Conservation (phyloP, 2,329 filamentous ascomycete genomes). For the Ilyonectria destructans region DNA sequence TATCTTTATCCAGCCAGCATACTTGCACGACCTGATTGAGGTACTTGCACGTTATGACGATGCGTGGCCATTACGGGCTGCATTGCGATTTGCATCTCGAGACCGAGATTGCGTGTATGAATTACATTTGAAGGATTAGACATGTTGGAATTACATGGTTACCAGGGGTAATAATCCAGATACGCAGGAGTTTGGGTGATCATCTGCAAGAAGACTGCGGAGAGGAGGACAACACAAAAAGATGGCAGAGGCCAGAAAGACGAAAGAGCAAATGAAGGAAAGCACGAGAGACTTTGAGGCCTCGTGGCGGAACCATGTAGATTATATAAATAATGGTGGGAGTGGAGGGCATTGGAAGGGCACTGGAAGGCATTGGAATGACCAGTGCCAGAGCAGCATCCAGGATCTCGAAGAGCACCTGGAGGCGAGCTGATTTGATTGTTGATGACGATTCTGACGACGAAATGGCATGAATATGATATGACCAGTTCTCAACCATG, state of each 20-base stretch:
- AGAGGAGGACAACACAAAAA: conserved; percentile 31
- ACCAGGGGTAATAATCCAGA: conserved; percentile 49
- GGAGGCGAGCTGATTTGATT: conserved; percentile 45
- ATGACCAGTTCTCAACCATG: conserved; percentile 49
- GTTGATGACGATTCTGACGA: conserved; percentile 52
- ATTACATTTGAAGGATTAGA: conserved; percentile 51
- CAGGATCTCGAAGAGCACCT: conserved; percentile 29
- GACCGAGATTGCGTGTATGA: conserved; percentile 51
- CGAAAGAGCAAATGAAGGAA: not conserved
- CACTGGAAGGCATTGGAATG: conserved; percentile 28
- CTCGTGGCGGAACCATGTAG: conserved; percentile 44
- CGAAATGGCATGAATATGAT: conserved; percentile 55
- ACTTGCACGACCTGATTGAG: conserved; percentile 11
- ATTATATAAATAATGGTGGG: conserved; percentile 47
- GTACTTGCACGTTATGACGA: conserved; percentile 15
- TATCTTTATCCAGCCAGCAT: conserved; percentile 33
- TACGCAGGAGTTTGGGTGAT: conserved; percentile 38
- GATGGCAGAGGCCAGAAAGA: conserved; percentile 37
- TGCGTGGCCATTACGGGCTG: conserved; percentile 32
- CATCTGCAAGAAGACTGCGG: conserved; percentile 41
- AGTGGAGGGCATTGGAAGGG: conserved; percentile 15
- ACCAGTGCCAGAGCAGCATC: conserved; percentile 23
- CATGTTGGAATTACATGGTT: conserved; percentile 49
- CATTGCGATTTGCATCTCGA: conserved; percentile 47
- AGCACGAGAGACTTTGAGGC: conserved; percentile 30